Evolutionary conservation across 495 filamentous ascomycete species (phyloP).

Genomic region (Corynascus novoguineensis): DNA sequence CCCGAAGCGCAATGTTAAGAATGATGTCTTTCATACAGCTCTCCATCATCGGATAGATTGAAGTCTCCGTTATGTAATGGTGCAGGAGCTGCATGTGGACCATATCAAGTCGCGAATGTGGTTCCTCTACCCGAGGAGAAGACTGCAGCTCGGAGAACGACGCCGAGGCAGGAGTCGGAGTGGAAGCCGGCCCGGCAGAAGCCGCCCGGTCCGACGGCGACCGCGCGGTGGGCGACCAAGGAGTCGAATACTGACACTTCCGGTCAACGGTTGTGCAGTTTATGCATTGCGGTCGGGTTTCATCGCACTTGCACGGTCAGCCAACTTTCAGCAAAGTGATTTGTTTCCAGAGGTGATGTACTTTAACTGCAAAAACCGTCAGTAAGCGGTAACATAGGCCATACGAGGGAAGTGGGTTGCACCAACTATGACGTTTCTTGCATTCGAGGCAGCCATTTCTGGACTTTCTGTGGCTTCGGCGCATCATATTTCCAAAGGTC

Average conservation of each 20-base stretch:
- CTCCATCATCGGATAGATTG: constrained; percentile 9
- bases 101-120: constrained; percentile 21
- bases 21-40: constrained; percentile 7
- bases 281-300: constrained; percentile 31
- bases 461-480: constrained; percentile 51
- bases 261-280: constrained; percentile 32
- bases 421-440: constrained; percentile 54
- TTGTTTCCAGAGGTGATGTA: background rate
- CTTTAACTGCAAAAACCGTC: constrained; percentile 1
- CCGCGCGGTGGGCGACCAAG: background rate
- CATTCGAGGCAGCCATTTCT: constrained; percentile 54
- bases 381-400: background rate
- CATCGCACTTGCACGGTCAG: constrained; percentile 27
- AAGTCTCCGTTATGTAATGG: constrained; percentile 23
- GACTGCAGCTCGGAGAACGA: constrained; percentile 4
- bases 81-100: constrained; percentile 34
- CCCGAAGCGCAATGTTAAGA: constrained; percentile 22
- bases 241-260: constrained; percentile 26
- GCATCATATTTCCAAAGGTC: constrained; percentile 23
- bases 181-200: constrained; percentile 4
- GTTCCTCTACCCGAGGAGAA: constrained; percentile 6
- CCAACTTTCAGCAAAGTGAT: background rate
- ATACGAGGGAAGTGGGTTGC: constrained; percentile 6
- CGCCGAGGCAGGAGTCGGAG: background rate
- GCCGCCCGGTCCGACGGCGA: constrained; percentile 11